Percentiles rank a stretch among this genome's conserved stretches.
Conservation (phyloP, 169 alveolate species). For the Cryptosporidium canis region DNA sequence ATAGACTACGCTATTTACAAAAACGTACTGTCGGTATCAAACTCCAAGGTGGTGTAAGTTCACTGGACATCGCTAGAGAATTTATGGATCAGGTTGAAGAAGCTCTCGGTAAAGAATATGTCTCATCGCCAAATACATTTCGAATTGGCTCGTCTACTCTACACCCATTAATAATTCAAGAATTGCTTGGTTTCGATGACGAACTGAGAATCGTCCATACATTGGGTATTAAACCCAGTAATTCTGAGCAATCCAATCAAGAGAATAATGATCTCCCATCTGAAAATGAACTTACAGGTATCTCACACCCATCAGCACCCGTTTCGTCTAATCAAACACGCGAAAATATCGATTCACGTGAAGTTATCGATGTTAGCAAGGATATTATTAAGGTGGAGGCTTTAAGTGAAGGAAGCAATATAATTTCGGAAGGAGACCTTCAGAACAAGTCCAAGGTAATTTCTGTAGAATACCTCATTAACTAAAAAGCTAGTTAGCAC, state of each 20-base stretch:
- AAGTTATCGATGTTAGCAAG: conserved; percentile 9
- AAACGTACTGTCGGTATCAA: conserved; percentile 47
- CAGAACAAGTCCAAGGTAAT: conserved; percentile 27
- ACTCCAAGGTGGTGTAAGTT: conserved; percentile 69
- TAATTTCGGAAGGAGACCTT: background rate
- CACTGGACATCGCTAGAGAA: conserved; percentile 29
- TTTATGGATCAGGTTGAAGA: conserved; percentile 49
- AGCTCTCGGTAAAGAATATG: conserved; percentile 27
- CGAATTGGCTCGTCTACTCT: conserved; percentile 72
- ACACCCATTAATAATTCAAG: conserved; percentile 43
- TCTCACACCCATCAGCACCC: conserved; percentile 60
- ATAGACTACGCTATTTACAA: conserved; percentile 52
- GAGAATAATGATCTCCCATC: background rate
- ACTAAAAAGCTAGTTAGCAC: background rate
- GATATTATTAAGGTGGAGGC: conserved; percentile 60
- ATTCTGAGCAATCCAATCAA: background rate
- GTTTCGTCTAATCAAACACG: conserved; percentile 16
- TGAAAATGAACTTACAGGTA: conserved; percentile 37
- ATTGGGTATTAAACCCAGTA: conserved; percentile 30
- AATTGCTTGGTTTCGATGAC: conserved; percentile 47
- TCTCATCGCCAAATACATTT: conserved; percentile 58
- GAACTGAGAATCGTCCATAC: conserved; percentile 65
- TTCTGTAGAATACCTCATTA: conserved; percentile 50
- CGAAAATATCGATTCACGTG: conserved; percentile 3
- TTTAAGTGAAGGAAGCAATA: background rate